These are phyloP conservation scores for Eucommia ulmoides DNA, from an alignment of 257 asterid genomes.

Conservation along the genomic window DNA sequence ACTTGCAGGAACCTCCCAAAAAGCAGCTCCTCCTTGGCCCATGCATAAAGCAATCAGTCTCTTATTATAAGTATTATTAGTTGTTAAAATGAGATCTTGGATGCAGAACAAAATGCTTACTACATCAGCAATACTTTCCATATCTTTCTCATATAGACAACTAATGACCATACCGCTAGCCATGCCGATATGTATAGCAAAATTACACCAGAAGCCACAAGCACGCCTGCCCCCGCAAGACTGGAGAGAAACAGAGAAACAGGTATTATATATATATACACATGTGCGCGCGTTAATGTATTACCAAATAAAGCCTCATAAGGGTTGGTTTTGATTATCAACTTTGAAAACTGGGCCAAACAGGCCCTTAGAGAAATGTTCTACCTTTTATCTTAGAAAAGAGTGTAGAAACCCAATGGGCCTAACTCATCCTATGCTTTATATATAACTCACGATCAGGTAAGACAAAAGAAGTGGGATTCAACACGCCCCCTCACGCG, in stretches of 20 bases:
- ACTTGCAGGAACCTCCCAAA: not conserved
- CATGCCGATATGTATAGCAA: slow-evolving; percentile 73
- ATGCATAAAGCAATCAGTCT: not conserved
- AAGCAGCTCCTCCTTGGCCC: not conserved
- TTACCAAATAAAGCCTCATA: too few relatives aligned
- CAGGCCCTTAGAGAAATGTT: too few relatives aligned
- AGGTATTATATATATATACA: too few relatives aligned
- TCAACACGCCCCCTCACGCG: too few relatives aligned
- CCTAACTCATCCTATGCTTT: too few relatives aligned
- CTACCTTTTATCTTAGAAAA: too few relatives aligned
- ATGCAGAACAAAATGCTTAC: slow-evolving; percentile 4
- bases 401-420: too few relatives aligned
- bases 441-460: too few relatives aligned
- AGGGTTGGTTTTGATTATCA: too few relatives aligned
- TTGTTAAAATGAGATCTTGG: not conserved
- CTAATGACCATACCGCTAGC: slow-evolving; percentile 77
- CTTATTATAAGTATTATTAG: not conserved
- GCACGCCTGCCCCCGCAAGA: slow-evolving; percentile 35
- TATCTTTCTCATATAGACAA: slow-evolving; percentile 62
- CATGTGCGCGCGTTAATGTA: too few relatives aligned
- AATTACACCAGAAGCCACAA: slow-evolving; percentile 51
- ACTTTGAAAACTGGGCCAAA: too few relatives aligned
- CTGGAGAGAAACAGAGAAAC: slow-evolving; percentile 20
- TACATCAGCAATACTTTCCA: slow-evolving; percentile 52
- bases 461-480: too few relatives aligned